These are phyloP conservation scores for Debaryomyces fabryi DNA, from an alignment of 1,139 yeast species.

Conservation along the genomic window DNA sequence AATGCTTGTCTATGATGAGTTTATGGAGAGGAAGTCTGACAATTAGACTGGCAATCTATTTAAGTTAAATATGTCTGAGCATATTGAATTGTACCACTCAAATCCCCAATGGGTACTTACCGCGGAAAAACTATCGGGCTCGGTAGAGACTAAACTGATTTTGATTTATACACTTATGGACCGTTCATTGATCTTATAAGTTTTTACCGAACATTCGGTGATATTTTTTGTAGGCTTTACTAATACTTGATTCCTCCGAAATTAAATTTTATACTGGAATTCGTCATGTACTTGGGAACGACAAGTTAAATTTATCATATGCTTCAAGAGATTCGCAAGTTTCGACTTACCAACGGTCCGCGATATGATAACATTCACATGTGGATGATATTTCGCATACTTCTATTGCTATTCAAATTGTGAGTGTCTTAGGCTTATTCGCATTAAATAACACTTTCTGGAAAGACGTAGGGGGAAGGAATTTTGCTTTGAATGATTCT, in stretches of 20 bases:
- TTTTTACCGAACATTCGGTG: background rate
- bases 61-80: background rate
- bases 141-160: background rate
- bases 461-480: too few species aligned
- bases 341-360: too few species aligned
- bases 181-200: background rate
- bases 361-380: background rate
- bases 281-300: background rate
- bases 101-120: background rate
- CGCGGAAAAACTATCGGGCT: constrained; percentile 4
- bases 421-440: too few species aligned
- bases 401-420: too few species aligned
- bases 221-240: background rate
- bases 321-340: background rate
- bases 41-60: background rate
- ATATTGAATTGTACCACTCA: background rate
- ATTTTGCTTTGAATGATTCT: too few species aligned
- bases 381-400: background rate
- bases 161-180: background rate
- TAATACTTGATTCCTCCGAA: background rate
- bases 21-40: background rate
- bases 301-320: background rate
- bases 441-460: too few species aligned
- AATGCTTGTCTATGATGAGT: background rate
- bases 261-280: background rate